Evolutionary conservation across 257 asterid genomes (phyloP).

Genomic region (Solanum peruvianum): DNA sequence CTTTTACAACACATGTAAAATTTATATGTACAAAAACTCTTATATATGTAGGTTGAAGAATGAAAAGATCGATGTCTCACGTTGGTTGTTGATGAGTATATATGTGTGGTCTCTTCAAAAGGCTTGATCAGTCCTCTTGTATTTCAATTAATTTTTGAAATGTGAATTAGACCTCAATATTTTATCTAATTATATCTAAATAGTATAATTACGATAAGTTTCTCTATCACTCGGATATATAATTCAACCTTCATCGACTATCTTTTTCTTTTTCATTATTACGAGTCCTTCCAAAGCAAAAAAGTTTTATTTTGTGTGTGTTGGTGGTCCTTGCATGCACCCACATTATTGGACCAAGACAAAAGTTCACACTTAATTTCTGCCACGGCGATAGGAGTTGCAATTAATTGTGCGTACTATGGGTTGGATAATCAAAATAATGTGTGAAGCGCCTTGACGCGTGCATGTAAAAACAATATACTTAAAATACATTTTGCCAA

Average conservation of each 20-base stretch:
- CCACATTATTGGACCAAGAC: background rate
- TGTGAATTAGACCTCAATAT: fast-evolving
- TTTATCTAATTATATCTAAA: background rate
- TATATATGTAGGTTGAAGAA: background rate
- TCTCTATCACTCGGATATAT: background rate
- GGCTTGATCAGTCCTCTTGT: too few species aligned
- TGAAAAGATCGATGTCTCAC: background rate
- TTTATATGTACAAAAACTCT: background rate
- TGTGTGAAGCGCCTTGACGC: background rate
- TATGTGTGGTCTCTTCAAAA: fast-evolving
- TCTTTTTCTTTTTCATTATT: background rate
- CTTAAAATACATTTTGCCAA: background rate
- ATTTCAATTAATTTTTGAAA: too few species aligned
- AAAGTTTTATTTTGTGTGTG: too few species aligned
- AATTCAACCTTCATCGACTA: background rate
- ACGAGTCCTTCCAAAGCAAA: background rate
- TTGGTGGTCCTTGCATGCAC: background rate
- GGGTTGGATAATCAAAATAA: background rate
- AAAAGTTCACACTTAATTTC: background rate
- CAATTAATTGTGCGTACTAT: background rate
- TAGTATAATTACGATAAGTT: background rate
- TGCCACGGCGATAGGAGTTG: background rate
- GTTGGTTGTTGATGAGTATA: background rate
- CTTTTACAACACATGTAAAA: background rate
- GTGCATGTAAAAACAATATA: background rate